Evolutionary conservation across 176 grass and related monocot genomes (phyloP).

Genomic region (Oropetium thomaeum): DNA sequence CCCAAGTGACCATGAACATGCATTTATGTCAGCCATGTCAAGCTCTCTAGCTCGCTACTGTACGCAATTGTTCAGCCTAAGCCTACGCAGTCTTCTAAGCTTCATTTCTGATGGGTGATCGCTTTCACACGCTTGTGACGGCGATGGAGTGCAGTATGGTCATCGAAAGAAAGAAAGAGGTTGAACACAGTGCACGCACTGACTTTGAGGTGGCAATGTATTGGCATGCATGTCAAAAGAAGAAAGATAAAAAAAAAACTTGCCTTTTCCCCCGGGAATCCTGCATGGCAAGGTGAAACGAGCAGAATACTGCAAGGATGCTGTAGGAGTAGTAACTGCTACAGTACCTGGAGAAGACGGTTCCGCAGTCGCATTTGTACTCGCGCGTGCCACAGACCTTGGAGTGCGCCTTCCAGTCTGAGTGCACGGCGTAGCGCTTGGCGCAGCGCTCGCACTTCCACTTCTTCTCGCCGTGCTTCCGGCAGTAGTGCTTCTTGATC

Average conservation of each 20-base stretch:
- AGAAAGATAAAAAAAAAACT: no score
- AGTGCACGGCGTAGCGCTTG: slow-evolving; percentile 95
- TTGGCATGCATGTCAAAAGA: no score
- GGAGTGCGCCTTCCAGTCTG: slow-evolving; percentile 98
- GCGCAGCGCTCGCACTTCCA: slow-evolving; percentile 76
- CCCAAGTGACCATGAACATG: no score
- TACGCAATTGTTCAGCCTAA: neutral
- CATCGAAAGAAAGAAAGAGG: neutral
- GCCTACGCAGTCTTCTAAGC: neutral
- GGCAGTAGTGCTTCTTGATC: slow-evolving; percentile 81
- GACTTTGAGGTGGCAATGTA: slow-evolving; percentile 11
- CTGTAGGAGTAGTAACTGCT: no score
- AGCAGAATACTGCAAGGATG: no score
- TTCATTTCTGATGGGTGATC: neutral
- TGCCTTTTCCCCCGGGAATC: neutral
- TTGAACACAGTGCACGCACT: neutral
- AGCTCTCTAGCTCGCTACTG: no score
- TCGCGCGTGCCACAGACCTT: slow-evolving; percentile 97
- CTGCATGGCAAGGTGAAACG: no score
- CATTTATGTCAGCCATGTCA: no score
- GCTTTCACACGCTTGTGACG: neutral
- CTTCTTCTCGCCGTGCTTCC: slow-evolving; percentile 89
- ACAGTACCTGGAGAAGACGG: slow-evolving; percentile 82
- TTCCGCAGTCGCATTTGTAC: slow-evolving; percentile 95
- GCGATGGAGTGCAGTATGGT: neutral